These are phyloP conservation scores for Stevia rebaudiana DNA, from an alignment of 140 eudicot genomes.

Conservation along the genomic window DNA sequence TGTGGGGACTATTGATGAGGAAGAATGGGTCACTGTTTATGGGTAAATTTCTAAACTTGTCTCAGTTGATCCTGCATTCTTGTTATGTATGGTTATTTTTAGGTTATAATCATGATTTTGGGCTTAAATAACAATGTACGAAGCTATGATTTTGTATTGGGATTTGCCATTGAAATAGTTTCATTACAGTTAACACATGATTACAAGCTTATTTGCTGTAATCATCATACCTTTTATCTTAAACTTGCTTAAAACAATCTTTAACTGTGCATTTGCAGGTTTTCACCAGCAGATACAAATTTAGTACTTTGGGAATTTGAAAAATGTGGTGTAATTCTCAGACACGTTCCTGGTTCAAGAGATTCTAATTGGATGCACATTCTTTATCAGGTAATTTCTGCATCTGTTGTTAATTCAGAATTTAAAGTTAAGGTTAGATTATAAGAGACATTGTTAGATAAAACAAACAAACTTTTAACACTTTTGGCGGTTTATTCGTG, in stretches of 20 bases:
- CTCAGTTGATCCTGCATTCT: too few relatives aligned
- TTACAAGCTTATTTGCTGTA: too few relatives aligned
- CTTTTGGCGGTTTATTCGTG: neutral
- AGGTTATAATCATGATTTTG: neutral
- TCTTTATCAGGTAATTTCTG: conserved; percentile 73
- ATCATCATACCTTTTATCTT: too few relatives aligned
- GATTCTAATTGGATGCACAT: conserved; percentile 98
- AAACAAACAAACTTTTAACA: neutral
- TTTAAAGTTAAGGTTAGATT: too few relatives aligned
- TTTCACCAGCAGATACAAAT: conserved; percentile 84
- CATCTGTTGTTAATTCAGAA: too few relatives aligned
- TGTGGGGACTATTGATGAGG: conserved; percentile 67
- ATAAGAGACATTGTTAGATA: neutral
- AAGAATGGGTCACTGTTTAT: conserved; percentile 97
- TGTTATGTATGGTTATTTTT: too few relatives aligned
- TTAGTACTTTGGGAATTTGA: conserved; percentile 90
- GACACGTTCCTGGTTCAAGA: conserved; percentile 89
- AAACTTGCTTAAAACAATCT: too few relatives aligned
- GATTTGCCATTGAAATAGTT: too few relatives aligned
- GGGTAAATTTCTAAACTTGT: conserved; percentile 52
- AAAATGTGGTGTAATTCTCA: conserved; percentile 77
- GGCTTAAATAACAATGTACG: too few relatives aligned
- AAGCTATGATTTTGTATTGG: too few relatives aligned
- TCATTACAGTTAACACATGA: neutral
- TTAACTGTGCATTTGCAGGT: conserved; percentile 37